Percentiles rank a stretch among this genome's conserved stretches.
These are phyloP conservation scores for Rhexocercosporidium sp. DNA, from an alignment of 2,329 filamentous ascomycete species.

Conservation along the genomic window DNA sequence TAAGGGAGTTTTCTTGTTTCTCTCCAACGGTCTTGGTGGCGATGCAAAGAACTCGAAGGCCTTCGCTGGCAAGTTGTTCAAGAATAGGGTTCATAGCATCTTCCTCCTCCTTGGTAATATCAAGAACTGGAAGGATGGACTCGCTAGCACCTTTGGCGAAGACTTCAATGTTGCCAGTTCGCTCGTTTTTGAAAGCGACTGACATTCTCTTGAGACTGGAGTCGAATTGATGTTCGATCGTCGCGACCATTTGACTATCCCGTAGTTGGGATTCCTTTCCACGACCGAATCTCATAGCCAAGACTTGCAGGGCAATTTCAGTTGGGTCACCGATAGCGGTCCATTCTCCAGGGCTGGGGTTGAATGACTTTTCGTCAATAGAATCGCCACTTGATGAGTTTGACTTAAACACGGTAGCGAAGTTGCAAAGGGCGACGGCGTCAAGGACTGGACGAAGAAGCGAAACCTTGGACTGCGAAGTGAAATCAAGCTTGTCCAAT, in stretches of 20 bases:
- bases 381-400: constrained; percentile 19
- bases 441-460: constrained; percentile 45
- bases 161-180: constrained; percentile 47
- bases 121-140: constrained; percentile 58
- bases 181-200: constrained; percentile 62
- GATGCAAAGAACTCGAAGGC: constrained; percentile 72
- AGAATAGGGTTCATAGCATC: constrained; percentile 53
- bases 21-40: constrained; percentile 55
- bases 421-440: constrained; percentile 67
- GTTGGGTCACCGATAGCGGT: constrained; percentile 70
- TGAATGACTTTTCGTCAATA: constrained; percentile 25
- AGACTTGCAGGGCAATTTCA: constrained; percentile 76
- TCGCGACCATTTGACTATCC: constrained; percentile 50
- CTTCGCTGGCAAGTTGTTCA: constrained; percentile 63
- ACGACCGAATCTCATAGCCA: constrained; percentile 70
- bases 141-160: constrained; percentile 66
- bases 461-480: constrained; percentile 41
- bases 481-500: constrained; percentile 43
- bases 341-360: constrained; percentile 47
- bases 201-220: constrained; percentile 78
- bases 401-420: constrained; percentile 46
- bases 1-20: constrained; percentile 40
- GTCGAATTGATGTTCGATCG: constrained; percentile 75
- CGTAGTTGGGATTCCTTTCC: constrained; percentile 56
- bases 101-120: constrained; percentile 53